phyloP scores from a whole-genome alignment of 371 early-diverging fungal genomes.

The Haplosporangium sp. region DNA sequence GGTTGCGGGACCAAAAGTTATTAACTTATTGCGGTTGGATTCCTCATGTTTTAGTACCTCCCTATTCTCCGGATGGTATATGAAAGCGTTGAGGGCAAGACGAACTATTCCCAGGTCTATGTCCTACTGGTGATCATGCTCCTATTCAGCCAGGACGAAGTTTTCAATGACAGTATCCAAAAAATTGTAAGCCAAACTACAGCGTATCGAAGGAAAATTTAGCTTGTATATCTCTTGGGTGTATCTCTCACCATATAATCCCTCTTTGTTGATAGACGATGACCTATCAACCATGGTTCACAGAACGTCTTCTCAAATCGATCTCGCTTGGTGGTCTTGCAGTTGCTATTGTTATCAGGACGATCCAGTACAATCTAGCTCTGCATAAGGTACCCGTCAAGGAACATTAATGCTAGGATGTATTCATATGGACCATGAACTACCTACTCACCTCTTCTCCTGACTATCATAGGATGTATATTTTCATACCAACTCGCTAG shows the following conservation, averaged over 20 bases:
- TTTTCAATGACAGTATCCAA: slow-evolving; percentile 79
- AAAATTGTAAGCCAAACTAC: slow-evolving; percentile 68
- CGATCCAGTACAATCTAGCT: slow-evolving; percentile 76
- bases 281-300: slow-evolving; percentile 76
- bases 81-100: slow-evolving; percentile 71
- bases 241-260: background rate
- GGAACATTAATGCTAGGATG: background rate
- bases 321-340: slow-evolving; percentile 76
- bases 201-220: background rate
- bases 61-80: slow-evolving; percentile 76
- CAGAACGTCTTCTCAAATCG: slow-evolving; percentile 74
- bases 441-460: too few species aligned
- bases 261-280: slow-evolving; percentile 56
- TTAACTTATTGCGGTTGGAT: background rate
- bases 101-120: slow-evolving; percentile 75
- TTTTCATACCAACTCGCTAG: slow-evolving; percentile 75
- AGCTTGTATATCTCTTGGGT: background rate
- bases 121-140: slow-evolving; percentile 73
- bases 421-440: background rate
- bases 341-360: slow-evolving; percentile 71
- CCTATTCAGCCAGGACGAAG: slow-evolving; percentile 78
- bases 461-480: slow-evolving; percentile 63
- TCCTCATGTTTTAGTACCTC: slow-evolving; percentile 60
- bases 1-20: background rate
- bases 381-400: slow-evolving; percentile 65